Percentiles rank a stretch among this genome's conserved stretches.
phyloP scores from a whole-genome alignment of 1,284 basidiomycete genomes.

The Tylopilus microsporus region DNA sequence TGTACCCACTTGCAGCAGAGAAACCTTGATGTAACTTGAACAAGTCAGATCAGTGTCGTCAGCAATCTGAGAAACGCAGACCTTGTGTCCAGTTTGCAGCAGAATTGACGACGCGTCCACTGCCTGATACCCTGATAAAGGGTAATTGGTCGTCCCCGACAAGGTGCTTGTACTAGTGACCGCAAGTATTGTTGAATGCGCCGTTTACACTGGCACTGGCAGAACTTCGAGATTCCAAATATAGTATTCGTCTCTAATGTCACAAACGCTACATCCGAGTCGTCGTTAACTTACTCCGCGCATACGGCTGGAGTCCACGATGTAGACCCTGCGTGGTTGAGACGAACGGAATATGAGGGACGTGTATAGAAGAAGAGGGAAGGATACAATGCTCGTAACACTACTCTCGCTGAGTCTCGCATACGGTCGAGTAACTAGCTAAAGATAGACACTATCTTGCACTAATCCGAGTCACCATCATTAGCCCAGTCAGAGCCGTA shows the following conservation, averaged over 20 bases:
- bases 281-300: slow-evolving; percentile 50
- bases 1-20: slow-evolving; percentile 3
- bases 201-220: too few relatives aligned
- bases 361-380: too few relatives aligned
- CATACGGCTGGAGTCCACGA: slow-evolving; percentile 48
- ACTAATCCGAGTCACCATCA: too few relatives aligned
- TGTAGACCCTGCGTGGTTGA: too few relatives aligned
- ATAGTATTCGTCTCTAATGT: slow-evolving; percentile 12
- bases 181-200: slow-evolving; percentile 40
- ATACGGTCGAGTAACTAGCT: too few relatives aligned
- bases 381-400: too few relatives aligned
- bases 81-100: slow-evolving; percentile 70
- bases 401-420: too few relatives aligned
- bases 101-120: slow-evolving; percentile 60
- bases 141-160: slow-evolving; percentile 45
- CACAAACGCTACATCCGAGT: slow-evolving; percentile 51
- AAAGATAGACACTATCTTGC: too few relatives aligned
- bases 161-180: slow-evolving; percentile 40
- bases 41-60: not conserved
- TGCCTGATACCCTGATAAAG: slow-evolving; percentile 64
- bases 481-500: too few relatives aligned
- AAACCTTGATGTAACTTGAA: slow-evolving; percentile 42
- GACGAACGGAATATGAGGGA: too few relatives aligned
- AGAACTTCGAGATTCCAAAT: too few relatives aligned
- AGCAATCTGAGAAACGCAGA: slow-evolving; percentile 21